A percentile compares a stretch with the other conserved stretches of the same genome.
These are phyloP conservation scores for Thielaviopsis populi DNA, from an alignment of 2,329 filamentous ascomycete species.

Conservation along the genomic window DNA sequence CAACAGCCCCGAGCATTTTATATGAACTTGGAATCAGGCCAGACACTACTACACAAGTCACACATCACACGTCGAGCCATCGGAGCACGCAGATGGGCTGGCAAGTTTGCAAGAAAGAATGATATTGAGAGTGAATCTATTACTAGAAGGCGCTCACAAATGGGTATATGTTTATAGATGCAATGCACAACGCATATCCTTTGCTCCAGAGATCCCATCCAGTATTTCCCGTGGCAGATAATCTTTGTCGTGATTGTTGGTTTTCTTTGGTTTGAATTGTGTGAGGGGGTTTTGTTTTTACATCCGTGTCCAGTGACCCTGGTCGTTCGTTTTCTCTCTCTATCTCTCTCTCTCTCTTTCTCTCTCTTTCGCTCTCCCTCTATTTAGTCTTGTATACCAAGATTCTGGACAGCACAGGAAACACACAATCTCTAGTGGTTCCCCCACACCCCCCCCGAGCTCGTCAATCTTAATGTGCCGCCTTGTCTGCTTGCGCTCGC, in stretches of 20 bases:
- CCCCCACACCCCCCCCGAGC: too few species aligned
- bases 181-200: background rate
- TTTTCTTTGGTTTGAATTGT: background rate
- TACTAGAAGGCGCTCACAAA: background rate
- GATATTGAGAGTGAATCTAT: background rate
- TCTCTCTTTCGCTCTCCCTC: background rate
- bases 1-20: too few species aligned
- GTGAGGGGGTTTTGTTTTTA: background rate
- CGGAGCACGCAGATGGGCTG: background rate
- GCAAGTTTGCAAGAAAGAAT: background rate
- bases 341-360: background rate
- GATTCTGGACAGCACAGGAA: background rate
- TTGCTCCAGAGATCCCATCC: background rate
- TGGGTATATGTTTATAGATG: conserved; percentile 3
- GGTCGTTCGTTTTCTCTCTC: background rate
- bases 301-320: background rate
- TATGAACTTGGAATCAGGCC: too few species aligned
- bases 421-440: background rate
- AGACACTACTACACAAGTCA: too few species aligned
- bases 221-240: background rate
- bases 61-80: too few species aligned
- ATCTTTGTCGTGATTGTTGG: background rate
- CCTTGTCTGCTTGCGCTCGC: background rate
- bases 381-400: background rate
- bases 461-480: background rate